phyloP scores from a whole-genome alignment of 805 yeast genomes.

The Ascoidea rubescens region DNA sequence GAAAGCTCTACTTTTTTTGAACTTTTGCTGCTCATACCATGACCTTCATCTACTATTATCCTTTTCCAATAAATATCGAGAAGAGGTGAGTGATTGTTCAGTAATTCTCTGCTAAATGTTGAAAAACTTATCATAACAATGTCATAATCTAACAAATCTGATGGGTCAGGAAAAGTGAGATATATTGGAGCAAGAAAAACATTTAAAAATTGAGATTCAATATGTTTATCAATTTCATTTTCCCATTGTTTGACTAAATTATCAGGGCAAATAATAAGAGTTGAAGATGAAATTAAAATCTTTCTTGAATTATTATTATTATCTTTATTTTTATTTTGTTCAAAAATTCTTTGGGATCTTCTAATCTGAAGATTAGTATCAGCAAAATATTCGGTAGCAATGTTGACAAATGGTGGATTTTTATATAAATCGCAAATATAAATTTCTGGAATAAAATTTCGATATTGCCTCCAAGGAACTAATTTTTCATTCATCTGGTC shows the following conservation, averaged over 20 bases:
- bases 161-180: conserved; percentile 17
- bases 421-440: background rate
- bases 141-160: conserved; percentile 30
- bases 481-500: conserved; percentile 29
- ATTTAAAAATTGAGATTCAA: conserved; percentile 23
- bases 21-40: conserved; percentile 39
- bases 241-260: conserved; percentile 56
- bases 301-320: conserved; percentile 11
- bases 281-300: conserved; percentile 30
- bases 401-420: background rate
- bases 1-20: conserved; percentile 38
- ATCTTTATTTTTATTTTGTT: conserved; percentile 3
- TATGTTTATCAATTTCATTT: conserved; percentile 42
- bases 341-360: background rate
- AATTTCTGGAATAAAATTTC: conserved; percentile 27
- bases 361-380: background rate
- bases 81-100: conserved; percentile 22
- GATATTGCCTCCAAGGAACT: conserved; percentile 42
- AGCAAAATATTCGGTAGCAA: no score
- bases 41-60: conserved; percentile 66
- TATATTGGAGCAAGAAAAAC: conserved; percentile 18
- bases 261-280: conserved; percentile 52
- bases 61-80: conserved; percentile 47
- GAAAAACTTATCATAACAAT: conserved; percentile 36
- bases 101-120: conserved; percentile 28